Evolutionary conservation across 2,329 filamentous ascomycete species (phyloP), one percentile per base, ranked within the genome.

Genomic region (Penicillium oxalicum): DNA sequence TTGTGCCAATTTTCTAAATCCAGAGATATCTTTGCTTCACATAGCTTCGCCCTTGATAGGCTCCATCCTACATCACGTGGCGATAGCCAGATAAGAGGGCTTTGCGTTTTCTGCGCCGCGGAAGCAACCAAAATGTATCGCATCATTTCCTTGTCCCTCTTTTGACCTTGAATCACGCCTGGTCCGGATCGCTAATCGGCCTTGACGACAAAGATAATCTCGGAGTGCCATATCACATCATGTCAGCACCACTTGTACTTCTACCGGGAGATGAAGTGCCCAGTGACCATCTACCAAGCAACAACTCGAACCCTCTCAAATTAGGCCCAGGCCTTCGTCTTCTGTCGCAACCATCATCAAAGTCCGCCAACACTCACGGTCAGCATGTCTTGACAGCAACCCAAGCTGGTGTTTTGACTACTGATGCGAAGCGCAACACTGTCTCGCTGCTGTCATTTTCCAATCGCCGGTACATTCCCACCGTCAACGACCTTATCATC

Each of bases 281-380:
- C 50, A 67, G 79, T 1, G 75, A 79, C 26, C 71, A 79, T 33
- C 77, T 95, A 34, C 88, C 88, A 2, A 80, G 80, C 28, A 77
- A 78, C 41, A 88, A 81, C 53, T 77, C 76, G 50, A 76, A 76
- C 55, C 81, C 88, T 35, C 76, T 95, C 54, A 88, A 87, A 48
- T 78, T 96, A 26, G 91, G 91, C 27, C 87, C 89, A 12, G 91
- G 91, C 47, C 77, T 96, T 49, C 86, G 86, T 52, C 84, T 94
- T 68, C 82, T 89, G 51, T 87, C 88, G 38, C 86, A 82, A 77
- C 84, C 54, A 76, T 86, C 54, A 83, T 83, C 47, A 77, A 87
- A 51, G 9, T 35, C 54, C 79, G 82, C 47, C 84, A 83, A 59
- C 77, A 77, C 69, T 39, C 79, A 65, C 77, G 77, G 69, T 39